Evolutionary conservation across 306 rosid genomes (phyloP).

Genomic region (Elaeagnus macrophylla): DNA sequence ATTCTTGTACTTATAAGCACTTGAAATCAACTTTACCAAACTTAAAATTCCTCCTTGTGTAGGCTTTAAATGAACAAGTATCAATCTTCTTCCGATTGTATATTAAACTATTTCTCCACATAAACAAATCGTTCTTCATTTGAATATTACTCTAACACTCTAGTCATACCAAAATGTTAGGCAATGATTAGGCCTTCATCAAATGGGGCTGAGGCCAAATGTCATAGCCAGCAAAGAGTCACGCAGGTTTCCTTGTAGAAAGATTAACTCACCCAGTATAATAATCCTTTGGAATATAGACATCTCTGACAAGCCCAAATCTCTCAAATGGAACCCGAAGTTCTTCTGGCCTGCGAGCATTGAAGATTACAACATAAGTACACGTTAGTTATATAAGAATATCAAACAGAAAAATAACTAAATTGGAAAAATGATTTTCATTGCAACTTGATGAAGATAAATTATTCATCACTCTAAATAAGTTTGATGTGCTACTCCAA

Average conservation of each 20-base stretch:
- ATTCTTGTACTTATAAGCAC: slow-evolving; percentile 64
- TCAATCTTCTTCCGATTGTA: slow-evolving; percentile 60
- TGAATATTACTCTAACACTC: slow-evolving; percentile 58
- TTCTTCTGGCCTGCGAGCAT: slow-evolving; percentile 58
- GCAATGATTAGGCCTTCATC: slow-evolving; percentile 71
- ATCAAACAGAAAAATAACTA: background rate
- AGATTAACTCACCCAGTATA: slow-evolving; percentile 67
- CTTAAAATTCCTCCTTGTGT: slow-evolving; percentile 39
- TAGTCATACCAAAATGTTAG: slow-evolving; percentile 64
- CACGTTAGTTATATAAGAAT: background rate
- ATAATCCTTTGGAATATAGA: slow-evolving; percentile 90
- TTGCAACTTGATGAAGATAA: too few species aligned
- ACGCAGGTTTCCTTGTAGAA: background rate
- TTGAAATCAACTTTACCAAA: slow-evolving; percentile 66
- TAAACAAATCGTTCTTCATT: slow-evolving; percentile 43
- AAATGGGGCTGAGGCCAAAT: slow-evolving; percentile 87
- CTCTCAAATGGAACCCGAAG: slow-evolving; percentile 81
- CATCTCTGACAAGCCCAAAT: slow-evolving; percentile 85
- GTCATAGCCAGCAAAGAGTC: background rate
- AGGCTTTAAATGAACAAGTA: slow-evolving; percentile 55
- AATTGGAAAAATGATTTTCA: background rate
- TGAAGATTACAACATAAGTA: background rate
- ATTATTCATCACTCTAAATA: too few species aligned
- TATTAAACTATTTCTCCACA: slow-evolving; percentile 59
- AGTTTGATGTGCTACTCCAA: too few species aligned